Percentiles rank a stretch among this genome's conserved stretches.
These are phyloP conservation scores for Talaromyces sp. DNA, from an alignment of 2,329 filamentous ascomycete species.

Conservation along the genomic window DNA sequence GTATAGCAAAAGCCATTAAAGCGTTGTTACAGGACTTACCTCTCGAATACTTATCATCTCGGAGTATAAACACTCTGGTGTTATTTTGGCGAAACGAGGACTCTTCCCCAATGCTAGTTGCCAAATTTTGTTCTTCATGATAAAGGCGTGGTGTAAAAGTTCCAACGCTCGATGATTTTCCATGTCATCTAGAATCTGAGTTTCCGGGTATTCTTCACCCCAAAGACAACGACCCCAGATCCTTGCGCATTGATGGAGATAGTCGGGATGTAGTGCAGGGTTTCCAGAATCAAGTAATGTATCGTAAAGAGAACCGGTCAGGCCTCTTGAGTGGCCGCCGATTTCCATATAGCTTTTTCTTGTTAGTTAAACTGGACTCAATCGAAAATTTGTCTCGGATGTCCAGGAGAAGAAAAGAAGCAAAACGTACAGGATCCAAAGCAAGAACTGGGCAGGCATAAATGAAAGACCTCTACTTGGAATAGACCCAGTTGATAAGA, in stretches of 20 bases:
- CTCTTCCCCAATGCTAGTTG: constrained; percentile 21
- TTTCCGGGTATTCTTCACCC: constrained; percentile 31
- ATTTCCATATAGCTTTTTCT: constrained; percentile 5
- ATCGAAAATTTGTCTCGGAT: not conserved
- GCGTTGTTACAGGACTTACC: not conserved
- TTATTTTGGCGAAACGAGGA: constrained; percentile 18
- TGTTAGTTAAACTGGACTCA: not conserved
- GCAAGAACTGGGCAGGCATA: constrained; percentile 29
- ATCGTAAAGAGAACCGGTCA: constrained; percentile 22
- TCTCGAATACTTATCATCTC: not conserved
- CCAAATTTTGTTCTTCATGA: constrained; percentile 26
- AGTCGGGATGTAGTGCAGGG: constrained; percentile 27
- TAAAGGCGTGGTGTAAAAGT: constrained; percentile 24
- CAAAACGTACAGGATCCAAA: constrained; percentile 29
- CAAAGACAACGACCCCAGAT: constrained; percentile 32
- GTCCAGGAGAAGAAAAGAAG: not conserved
- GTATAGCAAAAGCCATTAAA: not conserved
- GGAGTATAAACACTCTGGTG: not conserved
- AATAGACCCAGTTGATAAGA: constrained; percentile 18
- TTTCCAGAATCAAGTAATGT: constrained; percentile 27
- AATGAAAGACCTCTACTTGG: constrained; percentile 22
- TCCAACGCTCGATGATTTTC: constrained; percentile 33
- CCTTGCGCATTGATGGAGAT: constrained; percentile 27
- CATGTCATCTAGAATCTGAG: constrained; percentile 32
- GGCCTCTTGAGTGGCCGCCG: not conserved